Percentiles rank a stretch among this genome's conserved stretches.
Conservation (phyloP, 164 flowering plant genomes). For the Cinnamomum micranthum region DNA sequence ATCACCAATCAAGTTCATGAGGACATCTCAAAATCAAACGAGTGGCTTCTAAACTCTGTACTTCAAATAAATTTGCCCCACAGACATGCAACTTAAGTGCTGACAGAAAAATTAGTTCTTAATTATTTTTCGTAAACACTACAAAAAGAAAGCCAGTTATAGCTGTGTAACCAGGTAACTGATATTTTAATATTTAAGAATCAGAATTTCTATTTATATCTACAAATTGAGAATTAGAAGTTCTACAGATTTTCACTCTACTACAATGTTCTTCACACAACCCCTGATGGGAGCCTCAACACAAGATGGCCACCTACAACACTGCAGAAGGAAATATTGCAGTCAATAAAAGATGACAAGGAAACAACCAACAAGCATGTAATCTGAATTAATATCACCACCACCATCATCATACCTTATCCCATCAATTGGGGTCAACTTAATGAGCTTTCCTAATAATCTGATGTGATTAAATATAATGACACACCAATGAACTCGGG, state of each 20-base stretch:
- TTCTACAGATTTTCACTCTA: not conserved
- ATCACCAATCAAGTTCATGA: too few species aligned
- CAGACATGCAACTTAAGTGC: not conserved
- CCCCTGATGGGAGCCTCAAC: slow-evolving; percentile 91
- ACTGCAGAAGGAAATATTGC: slow-evolving; percentile 40
- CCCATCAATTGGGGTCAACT: not conserved
- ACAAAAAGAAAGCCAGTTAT: slow-evolving; percentile 4
- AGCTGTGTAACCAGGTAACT: not conserved
- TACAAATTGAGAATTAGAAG: not conserved
- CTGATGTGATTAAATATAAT: too few species aligned
- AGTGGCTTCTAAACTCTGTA: too few species aligned
- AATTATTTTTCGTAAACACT: not conserved
- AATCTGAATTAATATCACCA: not conserved
- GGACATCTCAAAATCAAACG: too few species aligned
- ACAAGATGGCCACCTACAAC: slow-evolving; percentile 94
- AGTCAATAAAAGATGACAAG: not conserved
- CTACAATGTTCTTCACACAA: slow-evolving; percentile 38
- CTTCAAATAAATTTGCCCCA: too few species aligned
- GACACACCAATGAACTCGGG: too few species aligned
- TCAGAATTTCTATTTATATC: not conserved
- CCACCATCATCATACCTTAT: not conserved
- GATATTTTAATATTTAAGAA: not conserved
- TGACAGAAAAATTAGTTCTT: not conserved
- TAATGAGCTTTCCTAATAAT: too few species aligned
- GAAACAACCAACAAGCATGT: not conserved